Evolutionary conservation across 1,284 basidiomycete genomes (phyloP).

Genomic region (Ganoderma meredithae): DNA sequence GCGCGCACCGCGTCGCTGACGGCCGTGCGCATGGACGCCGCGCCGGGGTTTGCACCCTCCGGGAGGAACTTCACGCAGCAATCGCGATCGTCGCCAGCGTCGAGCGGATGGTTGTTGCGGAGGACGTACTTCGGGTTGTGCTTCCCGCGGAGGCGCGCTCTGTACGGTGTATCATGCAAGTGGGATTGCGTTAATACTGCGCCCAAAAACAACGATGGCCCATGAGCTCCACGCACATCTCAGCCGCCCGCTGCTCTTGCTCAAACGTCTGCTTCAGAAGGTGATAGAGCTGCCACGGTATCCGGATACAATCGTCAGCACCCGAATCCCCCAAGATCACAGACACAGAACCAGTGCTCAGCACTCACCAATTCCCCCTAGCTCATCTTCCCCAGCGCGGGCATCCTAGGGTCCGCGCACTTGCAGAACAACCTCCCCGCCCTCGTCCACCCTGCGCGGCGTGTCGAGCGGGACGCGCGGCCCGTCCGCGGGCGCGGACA

Average conservation of each 20-base stretch:
- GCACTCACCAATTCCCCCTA: constrained; percentile 17
- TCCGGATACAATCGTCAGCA: not conserved
- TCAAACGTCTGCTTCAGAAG: not conserved
- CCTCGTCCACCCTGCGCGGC: not conserved
- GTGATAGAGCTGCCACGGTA: not conserved
- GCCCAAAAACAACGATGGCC: not conserved
- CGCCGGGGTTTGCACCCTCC: constrained; percentile 9
- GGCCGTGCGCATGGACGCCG: not conserved
- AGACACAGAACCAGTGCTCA: not conserved
- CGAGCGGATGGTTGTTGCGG: not conserved
- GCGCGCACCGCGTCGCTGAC: not conserved
- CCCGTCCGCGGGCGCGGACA: not conserved
- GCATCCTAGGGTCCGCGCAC: constrained; percentile 19
- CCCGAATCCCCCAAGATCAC: too few species aligned
- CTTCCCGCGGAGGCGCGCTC: not conserved
- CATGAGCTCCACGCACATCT: not conserved
- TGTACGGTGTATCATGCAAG: not conserved
- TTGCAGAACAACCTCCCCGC: constrained; percentile 17
- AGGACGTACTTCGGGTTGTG: constrained; percentile 1
- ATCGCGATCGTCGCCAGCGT: not conserved
- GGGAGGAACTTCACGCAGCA: constrained; percentile 16
- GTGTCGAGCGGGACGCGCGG: constrained; percentile 7
- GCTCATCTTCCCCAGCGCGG: constrained; percentile 1
- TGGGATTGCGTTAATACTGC: too few species aligned
- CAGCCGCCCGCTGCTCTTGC: not conserved